phyloP scores from a whole-genome alignment of 2,329 filamentous ascomycete genomes.

The Anisogramma anomala region DNA sequence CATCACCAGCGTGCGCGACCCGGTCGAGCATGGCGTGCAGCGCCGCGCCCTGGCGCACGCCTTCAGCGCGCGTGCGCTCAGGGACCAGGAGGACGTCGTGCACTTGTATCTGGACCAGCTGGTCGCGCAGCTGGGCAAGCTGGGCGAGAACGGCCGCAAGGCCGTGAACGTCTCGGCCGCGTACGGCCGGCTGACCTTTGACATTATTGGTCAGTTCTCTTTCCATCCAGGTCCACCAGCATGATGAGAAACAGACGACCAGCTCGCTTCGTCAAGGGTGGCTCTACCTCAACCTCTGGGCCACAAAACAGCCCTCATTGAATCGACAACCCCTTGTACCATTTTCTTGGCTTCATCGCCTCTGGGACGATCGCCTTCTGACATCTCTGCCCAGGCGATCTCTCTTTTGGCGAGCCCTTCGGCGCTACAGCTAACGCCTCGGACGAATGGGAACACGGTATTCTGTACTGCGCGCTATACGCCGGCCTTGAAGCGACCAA shows the following conservation, averaged over 20 bases:
- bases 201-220: slow-evolving; percentile 20
- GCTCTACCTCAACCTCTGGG: too few species aligned
- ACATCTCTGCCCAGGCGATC: slow-evolving; percentile 18
- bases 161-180: slow-evolving; percentile 18
- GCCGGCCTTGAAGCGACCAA: too few species aligned
- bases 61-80: slow-evolving; percentile 20
- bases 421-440: slow-evolving; percentile 14
- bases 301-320: not conserved
- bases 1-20: slow-evolving; percentile 20
- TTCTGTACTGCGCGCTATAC: slow-evolving; percentile 3
- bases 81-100: slow-evolving; percentile 22
- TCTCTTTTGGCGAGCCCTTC: slow-evolving; percentile 14
- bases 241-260: not conserved
- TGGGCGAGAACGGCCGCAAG: slow-evolving; percentile 2
- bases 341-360: too few species aligned
- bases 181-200: slow-evolving; percentile 21
- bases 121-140: slow-evolving; percentile 17
- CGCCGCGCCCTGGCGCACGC: slow-evolving; percentile 19
- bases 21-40: slow-evolving; percentile 19
- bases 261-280: not conserved
- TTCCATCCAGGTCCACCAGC: too few species aligned
- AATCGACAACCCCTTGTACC: too few species aligned
- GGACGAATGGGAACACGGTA: slow-evolving; percentile 6
- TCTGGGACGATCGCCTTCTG: too few species aligned
- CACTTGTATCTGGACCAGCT: slow-evolving; percentile 22